Evolutionary conservation across 2,329 filamentous ascomycete genomes (phyloP).

Genomic region (Acrocalymma vagum): DNA sequence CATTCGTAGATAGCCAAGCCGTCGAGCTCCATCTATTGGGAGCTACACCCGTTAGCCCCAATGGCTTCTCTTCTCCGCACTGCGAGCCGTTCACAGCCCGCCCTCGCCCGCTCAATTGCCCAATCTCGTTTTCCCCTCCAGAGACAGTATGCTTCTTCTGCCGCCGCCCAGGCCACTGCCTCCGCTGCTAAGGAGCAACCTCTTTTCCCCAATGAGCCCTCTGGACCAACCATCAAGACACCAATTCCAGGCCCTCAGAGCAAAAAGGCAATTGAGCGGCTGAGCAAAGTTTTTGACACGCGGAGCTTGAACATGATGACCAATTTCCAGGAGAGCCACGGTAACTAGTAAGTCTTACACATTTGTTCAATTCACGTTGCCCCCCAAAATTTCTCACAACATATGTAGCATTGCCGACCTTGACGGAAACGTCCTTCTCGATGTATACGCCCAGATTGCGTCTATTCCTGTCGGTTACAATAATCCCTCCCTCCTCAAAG

Average conservation of each 20-base stretch:
- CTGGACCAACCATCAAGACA: slow-evolving; percentile 62
- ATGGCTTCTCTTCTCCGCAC: slow-evolving; percentile 46
- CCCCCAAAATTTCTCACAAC: slow-evolving; percentile 12
- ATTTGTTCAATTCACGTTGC: too few relatives aligned
- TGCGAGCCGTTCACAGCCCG: slow-evolving; percentile 27
- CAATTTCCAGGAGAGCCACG: slow-evolving; percentile 53
- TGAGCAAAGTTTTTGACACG: slow-evolving; percentile 84
- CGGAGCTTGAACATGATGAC: slow-evolving; percentile 75
- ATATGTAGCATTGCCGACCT: slow-evolving; percentile 66
- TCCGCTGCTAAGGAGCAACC: slow-evolving; percentile 51
- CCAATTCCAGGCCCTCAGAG: slow-evolving; percentile 79
- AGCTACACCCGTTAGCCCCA: too few relatives aligned
- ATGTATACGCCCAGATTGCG: slow-evolving; percentile 89
- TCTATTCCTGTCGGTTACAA: slow-evolving; percentile 94
- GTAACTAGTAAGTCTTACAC: slow-evolving; percentile 72
- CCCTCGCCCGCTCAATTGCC: slow-evolving; percentile 22
- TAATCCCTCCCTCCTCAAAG: slow-evolving; percentile 77
- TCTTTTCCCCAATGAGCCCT: slow-evolving; percentile 68
- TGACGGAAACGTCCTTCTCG: slow-evolving; percentile 76
- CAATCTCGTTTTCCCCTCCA: slow-evolving; percentile 25
- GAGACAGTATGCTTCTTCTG: slow-evolving; percentile 42
- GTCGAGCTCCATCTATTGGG: too few relatives aligned
- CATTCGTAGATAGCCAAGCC: too few relatives aligned
- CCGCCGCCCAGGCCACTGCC: slow-evolving; percentile 38
- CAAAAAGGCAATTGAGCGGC: slow-evolving; percentile 72